Evolutionary conservation across 2,329 filamentous ascomycete species (phyloP).

Genomic region (Aspergillus latus): DNA sequence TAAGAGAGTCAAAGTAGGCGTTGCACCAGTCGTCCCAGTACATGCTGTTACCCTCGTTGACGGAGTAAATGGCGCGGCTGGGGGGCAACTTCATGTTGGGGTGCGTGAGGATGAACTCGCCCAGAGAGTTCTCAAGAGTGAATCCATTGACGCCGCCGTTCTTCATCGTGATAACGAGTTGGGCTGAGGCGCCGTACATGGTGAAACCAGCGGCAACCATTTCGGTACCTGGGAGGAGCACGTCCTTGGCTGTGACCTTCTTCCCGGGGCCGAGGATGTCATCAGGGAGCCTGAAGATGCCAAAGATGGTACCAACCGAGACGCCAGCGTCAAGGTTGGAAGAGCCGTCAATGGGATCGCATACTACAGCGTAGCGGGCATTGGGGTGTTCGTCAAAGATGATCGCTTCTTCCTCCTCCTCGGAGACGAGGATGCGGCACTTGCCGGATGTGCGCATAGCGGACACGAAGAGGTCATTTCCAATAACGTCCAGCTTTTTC

Average conservation of each 20-base stretch:
- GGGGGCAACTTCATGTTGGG: constrained; percentile 87
- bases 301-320: constrained; percentile 96
- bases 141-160: constrained; percentile 92
- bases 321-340: constrained; percentile 98
- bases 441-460: constrained; percentile 92
- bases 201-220: constrained; percentile 96
- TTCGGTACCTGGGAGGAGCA: constrained; percentile 86
- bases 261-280: constrained; percentile 51
- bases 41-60: constrained; percentile 96
- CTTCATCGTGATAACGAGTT: constrained; percentile 96
- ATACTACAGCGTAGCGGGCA: constrained; percentile 89
- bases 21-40: constrained; percentile 93
- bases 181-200: constrained; percentile 97
- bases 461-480: constrained; percentile 95
- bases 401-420: constrained; percentile 93
- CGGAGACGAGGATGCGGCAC: constrained; percentile 89
- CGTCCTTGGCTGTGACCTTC: constrained; percentile 66
- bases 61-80: constrained; percentile 85
- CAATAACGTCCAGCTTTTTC: constrained; percentile 99
- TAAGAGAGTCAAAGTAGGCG: constrained; percentile 85
- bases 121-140: constrained; percentile 92
- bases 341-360: constrained; percentile 96
- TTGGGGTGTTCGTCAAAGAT: constrained; percentile 73
- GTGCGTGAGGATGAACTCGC: constrained; percentile 98
- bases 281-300: constrained; percentile 83